These are phyloP conservation scores for Cyclanthera cordifolia DNA, from an alignment of 306 rosid genomes.

Conservation along the genomic window DNA sequence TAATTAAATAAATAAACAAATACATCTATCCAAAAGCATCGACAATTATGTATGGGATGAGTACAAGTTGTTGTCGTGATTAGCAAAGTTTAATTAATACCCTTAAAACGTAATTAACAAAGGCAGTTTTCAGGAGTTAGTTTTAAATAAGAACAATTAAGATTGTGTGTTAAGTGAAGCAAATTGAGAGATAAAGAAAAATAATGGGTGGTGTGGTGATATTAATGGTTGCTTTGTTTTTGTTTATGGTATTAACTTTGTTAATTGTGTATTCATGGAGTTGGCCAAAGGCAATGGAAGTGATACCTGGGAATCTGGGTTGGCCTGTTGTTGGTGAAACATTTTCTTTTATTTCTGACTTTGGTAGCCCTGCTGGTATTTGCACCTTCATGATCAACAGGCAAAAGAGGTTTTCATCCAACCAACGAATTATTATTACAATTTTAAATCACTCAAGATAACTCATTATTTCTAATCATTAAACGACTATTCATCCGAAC, in stretches of 20 bases:
- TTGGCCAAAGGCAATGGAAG: constrained; percentile 55
- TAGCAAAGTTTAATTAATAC: constrained; percentile 9
- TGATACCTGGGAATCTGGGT: constrained; percentile 70
- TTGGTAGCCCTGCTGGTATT: constrained; percentile 69
- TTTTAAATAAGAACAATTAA: neutral
- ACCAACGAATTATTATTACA: constrained; percentile 13
- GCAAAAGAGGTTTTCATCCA: constrained; percentile 79
- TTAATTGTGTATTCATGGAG: constrained; percentile 30
- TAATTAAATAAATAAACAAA: neutral
- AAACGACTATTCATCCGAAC: too few relatives aligned
- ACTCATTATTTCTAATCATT: too few relatives aligned
- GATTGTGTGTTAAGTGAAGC: neutral
- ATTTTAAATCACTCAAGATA: too few relatives aligned
- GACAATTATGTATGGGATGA: neutral
- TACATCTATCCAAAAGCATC: too few relatives aligned
- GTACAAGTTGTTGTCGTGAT: neutral
- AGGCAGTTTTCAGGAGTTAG: neutral
- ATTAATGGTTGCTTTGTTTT: constrained; percentile 17
- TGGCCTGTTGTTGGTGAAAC: constrained; percentile 83
- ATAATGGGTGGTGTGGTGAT: constrained; percentile 36
- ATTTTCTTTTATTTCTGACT: constrained; percentile 53
- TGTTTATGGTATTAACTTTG: constrained; percentile 24
- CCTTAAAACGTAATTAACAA: neutral
- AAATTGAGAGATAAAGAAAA: neutral
- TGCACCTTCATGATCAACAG: constrained; percentile 67